Evolutionary conservation across 176 grass and related monocot species (phyloP), one percentile per base, ranked within the genome.

Genomic region (Avena insularis): DNA sequence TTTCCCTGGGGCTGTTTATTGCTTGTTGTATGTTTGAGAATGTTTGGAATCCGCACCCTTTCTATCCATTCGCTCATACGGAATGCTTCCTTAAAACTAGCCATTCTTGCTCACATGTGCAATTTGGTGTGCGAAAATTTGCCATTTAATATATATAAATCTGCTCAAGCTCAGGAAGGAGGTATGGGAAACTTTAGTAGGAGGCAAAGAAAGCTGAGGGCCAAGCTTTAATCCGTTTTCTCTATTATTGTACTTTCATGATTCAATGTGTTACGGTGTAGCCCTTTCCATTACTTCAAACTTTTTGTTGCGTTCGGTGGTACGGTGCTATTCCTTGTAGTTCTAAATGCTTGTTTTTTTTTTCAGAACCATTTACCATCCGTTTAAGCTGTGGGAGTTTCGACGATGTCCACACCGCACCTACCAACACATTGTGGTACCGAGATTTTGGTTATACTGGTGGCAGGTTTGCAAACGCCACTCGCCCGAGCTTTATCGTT

Each of bases 301-400:
- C 40, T 43, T 43, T 43, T 43, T 5, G 40, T 43, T 43, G 40
- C 6, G 40, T 43, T 43, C 6, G 40, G 40, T 62, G 23, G 14
- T 83, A 74, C 82, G 66, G 46, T 46, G 16, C 12, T 80, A 5
- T 47, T 20, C 47, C 3, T 2, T 69, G 54, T 47, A 70, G 31
- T 71, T 71, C 59, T 87, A 79, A 88, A 55, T 71, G 13, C 9
- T 16, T 68, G 72, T n/a, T 82, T 88, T 14, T 87, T 91, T 87
- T 91, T 94, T 80, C 88, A 99, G 97, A 94, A 81, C 94, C 92
- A 35, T 99, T 90, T 87, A 88, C 85, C 1, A 87, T 99, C 50
- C 94, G 97, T 12, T 93, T 99, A 88, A 99, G 97, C 91, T 99
- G 97, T n/a, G 97, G 97, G 71, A 96, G 92, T 82, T 90, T 93